Evolutionary conservation across 345 rosid genomes (phyloP).

Genomic region (Camelina laxa): DNA sequence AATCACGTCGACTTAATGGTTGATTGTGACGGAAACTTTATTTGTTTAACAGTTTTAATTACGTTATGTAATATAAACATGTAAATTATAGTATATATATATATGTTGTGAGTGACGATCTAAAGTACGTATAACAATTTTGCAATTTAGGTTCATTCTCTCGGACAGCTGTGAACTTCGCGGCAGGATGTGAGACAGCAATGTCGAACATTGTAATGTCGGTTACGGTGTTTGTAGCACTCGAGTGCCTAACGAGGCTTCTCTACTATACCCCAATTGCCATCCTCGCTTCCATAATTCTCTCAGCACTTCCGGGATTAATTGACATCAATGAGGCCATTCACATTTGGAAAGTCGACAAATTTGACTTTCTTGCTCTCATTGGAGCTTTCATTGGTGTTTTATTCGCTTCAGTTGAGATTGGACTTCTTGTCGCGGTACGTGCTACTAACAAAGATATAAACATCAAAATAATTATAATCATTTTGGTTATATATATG

Average conservation of each 20-base stretch:
- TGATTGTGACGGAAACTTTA: background rate
- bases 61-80: no score
- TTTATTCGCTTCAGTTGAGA: slow-evolving; percentile 78
- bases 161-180: slow-evolving; percentile 84
- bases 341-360: slow-evolving; percentile 80
- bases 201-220: slow-evolving; percentile 91
- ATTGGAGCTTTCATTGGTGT: slow-evolving; percentile 85
- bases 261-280: slow-evolving; percentile 81
- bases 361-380: slow-evolving; percentile 86
- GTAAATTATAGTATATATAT: no score
- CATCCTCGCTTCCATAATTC: slow-evolving; percentile 79
- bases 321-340: slow-evolving; percentile 63
- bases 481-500: background rate
- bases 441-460: background rate
- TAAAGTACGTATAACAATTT: background rate
- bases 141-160: slow-evolving; percentile 78
- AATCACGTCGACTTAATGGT: background rate
- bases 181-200: slow-evolving; percentile 83
- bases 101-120: background rate
- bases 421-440: slow-evolving; percentile 88
- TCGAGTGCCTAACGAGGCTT: slow-evolving; percentile 69
- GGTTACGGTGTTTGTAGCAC: slow-evolving; percentile 65
- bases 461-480: background rate
- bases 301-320: slow-evolving; percentile 88
- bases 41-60: background rate